Percentiles rank a stretch among this genome's conserved stretches.
phyloP scores from a whole-genome alignment of 73 alveolate genomes.

The Paramecium octaurelia region DNA sequence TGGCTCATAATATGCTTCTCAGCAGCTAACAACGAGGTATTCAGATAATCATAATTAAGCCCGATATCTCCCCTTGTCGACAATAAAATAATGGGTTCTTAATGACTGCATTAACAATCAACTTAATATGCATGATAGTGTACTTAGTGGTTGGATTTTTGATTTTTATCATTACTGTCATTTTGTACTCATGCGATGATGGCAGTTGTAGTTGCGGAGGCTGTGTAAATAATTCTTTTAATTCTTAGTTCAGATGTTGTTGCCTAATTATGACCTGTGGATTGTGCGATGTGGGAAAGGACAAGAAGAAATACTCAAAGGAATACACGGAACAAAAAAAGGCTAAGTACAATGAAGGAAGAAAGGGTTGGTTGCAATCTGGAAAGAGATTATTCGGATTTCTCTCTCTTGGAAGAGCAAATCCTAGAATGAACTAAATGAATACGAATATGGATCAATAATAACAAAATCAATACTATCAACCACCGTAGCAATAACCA shows the following conservation, averaged over 20 bases:
- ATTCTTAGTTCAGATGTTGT: conserved; percentile 32
- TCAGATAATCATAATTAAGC: neutral
- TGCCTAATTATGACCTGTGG: conserved; percentile 14
- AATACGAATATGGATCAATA: neutral
- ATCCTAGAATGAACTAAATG: conserved; percentile 9
- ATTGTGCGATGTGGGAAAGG: neutral
- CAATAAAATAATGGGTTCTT: conserved; percentile 20
- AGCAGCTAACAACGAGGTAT: neutral
- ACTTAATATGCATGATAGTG: neutral
- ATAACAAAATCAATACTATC: neutral
- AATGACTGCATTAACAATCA: conserved; percentile 32
- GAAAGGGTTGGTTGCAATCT: conserved; percentile 24
- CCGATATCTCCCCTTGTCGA: neutral
- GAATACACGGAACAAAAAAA: neutral
- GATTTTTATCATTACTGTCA: neutral
- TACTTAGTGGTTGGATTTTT: neutral
- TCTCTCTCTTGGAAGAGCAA: neutral
- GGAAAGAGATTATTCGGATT: conserved; percentile 40
- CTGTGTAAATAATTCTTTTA: neutral
- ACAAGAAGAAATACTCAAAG: neutral
- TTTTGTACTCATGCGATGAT: conserved; percentile 15
- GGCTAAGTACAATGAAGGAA: neutral
- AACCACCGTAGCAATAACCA: neutral
- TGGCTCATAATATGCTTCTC: conserved; percentile 1
- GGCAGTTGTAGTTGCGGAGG: conserved; percentile 28